These are phyloP conservation scores for Globisporangium viniferum DNA, from an alignment of 352 stramenopile species.

Conservation along the genomic window DNA sequence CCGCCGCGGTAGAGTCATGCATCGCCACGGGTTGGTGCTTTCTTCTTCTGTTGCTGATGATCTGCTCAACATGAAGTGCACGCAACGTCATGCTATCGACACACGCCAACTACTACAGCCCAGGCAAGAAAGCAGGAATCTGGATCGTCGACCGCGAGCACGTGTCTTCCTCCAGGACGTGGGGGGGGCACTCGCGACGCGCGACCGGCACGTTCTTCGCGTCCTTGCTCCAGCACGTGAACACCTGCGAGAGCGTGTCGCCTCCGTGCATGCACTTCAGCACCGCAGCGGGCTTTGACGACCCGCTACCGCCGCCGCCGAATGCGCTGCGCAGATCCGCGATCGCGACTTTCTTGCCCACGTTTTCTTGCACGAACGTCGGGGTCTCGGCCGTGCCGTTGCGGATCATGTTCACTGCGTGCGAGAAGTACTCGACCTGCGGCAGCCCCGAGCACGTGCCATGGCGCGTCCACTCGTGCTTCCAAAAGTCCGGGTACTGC, in stretches of 20 bases:
- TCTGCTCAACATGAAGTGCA: neutral
- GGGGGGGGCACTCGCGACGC: slow-evolving; percentile 48
- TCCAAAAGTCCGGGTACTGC: slow-evolving; percentile 87
- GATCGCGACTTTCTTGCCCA: slow-evolving; percentile 47
- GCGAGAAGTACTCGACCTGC: slow-evolving; percentile 83
- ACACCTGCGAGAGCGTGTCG: slow-evolving; percentile 64
- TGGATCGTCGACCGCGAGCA: slow-evolving; percentile 45
- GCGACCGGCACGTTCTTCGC: slow-evolving; percentile 39
- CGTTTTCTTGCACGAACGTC: slow-evolving; percentile 51
- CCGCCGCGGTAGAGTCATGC: neutral
- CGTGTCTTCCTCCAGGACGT: slow-evolving; percentile 73
- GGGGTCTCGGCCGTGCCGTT: slow-evolving; percentile 72
- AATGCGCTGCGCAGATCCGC: slow-evolving; percentile 46
- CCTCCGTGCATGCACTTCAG: slow-evolving; percentile 38
- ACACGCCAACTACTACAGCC: neutral
- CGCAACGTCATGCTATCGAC: neutral
- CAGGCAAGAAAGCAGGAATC: slow-evolving; percentile 48
- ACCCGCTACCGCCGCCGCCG: slow-evolving; percentile 9
- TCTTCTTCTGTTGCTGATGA: neutral
- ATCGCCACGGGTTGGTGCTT: neutral
- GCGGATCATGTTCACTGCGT: slow-evolving; percentile 74
- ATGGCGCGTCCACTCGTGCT: slow-evolving; percentile 93
- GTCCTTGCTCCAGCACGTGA: slow-evolving; percentile 82
- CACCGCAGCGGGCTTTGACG: slow-evolving; percentile 17
- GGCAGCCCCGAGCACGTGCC: slow-evolving; percentile 89